A percentile compares a stretch with the other conserved stretches of the same genome.
Evolutionary conservation across 495 filamentous ascomycete genomes (phyloP).

Genomic region (Penicillium manginii): DNA sequence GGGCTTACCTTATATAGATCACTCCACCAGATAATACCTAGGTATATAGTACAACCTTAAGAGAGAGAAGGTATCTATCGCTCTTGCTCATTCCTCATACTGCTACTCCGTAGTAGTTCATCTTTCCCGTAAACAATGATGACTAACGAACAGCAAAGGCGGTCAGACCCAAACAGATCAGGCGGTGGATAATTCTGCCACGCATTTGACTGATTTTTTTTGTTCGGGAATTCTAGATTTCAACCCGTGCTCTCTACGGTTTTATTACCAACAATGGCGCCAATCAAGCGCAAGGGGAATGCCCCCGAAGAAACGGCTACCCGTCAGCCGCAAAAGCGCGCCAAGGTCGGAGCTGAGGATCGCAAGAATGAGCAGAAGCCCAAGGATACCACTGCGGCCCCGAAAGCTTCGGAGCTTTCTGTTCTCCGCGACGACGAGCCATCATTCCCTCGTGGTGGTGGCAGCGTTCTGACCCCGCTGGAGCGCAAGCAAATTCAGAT

Average conservation of each 20-base stretch:
- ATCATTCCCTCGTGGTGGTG: constrained; percentile 91
- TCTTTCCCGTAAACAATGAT: background rate
- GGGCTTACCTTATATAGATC: no score
- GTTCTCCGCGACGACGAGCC: constrained; percentile 77
- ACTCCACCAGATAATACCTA: no score
- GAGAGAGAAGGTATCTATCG: no score
- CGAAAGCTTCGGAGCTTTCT: constrained; percentile 49
- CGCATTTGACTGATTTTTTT: constrained; percentile 40
- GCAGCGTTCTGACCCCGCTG: constrained; percentile 84
- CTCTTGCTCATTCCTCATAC: background rate
- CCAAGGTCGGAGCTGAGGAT: constrained; percentile 48
- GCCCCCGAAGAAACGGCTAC: constrained; percentile 40
- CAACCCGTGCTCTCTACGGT: constrained; percentile 35
- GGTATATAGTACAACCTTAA: no score
- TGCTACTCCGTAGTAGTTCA: no score
- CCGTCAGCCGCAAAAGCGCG: constrained; percentile 51
- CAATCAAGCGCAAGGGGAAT: constrained; percentile 56
- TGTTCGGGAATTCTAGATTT: constrained; percentile 28
- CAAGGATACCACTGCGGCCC: constrained; percentile 37
- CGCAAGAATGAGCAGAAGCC: constrained; percentile 38
- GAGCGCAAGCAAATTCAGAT: constrained; percentile 97
- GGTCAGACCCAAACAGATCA: constrained; percentile 8
- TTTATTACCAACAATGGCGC: constrained; percentile 49
- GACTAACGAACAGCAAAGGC: background rate
- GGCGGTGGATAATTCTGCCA: constrained; percentile 33